Evolutionary conservation across 192 early-diverging fungal species (phyloP).

Genomic region (Coemansia biformis): DNA sequence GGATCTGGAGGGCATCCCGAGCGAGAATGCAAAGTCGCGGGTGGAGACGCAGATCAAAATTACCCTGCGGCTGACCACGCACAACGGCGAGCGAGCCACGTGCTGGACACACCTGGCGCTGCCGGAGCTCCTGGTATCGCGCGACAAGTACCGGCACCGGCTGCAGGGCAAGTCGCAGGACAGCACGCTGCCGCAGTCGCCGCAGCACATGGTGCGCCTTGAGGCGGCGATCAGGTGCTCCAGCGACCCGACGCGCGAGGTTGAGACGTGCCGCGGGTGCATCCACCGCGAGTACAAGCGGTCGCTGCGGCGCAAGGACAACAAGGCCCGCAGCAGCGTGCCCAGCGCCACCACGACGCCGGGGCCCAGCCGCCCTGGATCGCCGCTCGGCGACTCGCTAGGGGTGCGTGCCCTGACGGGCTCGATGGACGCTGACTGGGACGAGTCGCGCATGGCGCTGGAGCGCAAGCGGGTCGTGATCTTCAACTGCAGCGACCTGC

Average conservation of each 20-base stretch:
- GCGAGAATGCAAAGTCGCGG: slow-evolving; percentile 68
- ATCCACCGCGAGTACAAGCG: slow-evolving; percentile 78
- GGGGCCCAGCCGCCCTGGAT: slow-evolving; percentile 52
- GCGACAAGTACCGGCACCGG: slow-evolving; percentile 64
- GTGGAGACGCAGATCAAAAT: slow-evolving; percentile 96
- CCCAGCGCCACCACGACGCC: slow-evolving; percentile 53
- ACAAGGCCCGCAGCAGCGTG: slow-evolving; percentile 30
- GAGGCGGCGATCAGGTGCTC: slow-evolving; percentile 85
- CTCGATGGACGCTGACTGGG: slow-evolving; percentile 56
- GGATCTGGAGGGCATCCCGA: slow-evolving; percentile 42
- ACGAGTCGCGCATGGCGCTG: slow-evolving; percentile 60
- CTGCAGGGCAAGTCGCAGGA: slow-evolving; percentile 25
- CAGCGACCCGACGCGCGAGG: slow-evolving; percentile 67
- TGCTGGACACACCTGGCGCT: slow-evolving; percentile 81
- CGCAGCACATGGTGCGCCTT: slow-evolving; percentile 59
- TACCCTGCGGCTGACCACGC: slow-evolving; percentile 73
- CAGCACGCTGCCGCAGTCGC: slow-evolving; percentile 39
- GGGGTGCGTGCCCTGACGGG: slow-evolving; percentile 43
- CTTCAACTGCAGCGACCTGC: slow-evolving; percentile 80
- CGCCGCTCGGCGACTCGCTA: slow-evolving; percentile 43
- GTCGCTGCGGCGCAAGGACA: slow-evolving; percentile 56
- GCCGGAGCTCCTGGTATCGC: slow-evolving; percentile 77
- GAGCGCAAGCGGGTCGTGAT: slow-evolving; percentile 79
- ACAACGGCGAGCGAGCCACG: slow-evolving; percentile 62
- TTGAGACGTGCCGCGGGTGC: slow-evolving; percentile 77